phyloP scores from a whole-genome alignment of 768 basidiomycete species.

The Mycena haematopus region DNA sequence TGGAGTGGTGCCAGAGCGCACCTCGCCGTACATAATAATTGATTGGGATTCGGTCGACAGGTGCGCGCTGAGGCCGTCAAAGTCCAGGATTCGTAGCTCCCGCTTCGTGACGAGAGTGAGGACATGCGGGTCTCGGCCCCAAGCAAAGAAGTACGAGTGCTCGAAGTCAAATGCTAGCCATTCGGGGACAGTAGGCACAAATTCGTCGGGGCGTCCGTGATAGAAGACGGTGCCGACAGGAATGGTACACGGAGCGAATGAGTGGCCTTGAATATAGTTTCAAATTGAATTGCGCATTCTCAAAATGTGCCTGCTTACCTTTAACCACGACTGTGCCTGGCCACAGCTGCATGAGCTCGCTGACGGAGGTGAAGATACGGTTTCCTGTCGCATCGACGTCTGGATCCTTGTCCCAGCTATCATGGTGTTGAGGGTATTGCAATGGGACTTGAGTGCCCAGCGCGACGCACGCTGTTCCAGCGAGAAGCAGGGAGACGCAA shows the following conservation, averaged over 20 bases:
- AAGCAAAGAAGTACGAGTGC: conserved; percentile 17
- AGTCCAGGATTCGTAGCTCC: conserved; percentile 8
- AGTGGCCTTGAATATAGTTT: not conserved
- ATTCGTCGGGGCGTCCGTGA: not conserved
- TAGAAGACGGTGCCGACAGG: not conserved
- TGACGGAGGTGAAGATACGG: conserved; percentile 20
- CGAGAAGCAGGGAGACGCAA: not conserved
- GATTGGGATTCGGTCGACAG: conserved; percentile 1
- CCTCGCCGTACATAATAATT: conserved; percentile 18
- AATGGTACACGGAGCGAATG: not conserved
- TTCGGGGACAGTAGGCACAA: not conserved
- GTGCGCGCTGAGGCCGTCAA: conserved; percentile 19
- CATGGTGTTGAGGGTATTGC: not conserved
- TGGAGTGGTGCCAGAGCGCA: not conserved
- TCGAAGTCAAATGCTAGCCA: conserved; percentile 1
- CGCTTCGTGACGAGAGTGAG: conserved; percentile 11
- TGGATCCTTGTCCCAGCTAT: conserved; percentile 17
- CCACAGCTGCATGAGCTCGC: conserved; percentile 23
- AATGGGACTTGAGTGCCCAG: not conserved
- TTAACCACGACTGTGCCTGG: conserved; percentile 4
- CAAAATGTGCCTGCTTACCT: not conserved
- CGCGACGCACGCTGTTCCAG: not conserved
- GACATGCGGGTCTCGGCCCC: conserved; percentile 2
- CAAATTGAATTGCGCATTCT: not conserved
- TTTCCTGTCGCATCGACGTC: conserved; percentile 19